Percentiles rank a stretch among this genome's conserved stretches.
Conservation (phyloP, 2,329 filamentous ascomycete genomes). For the Curvularia lunata region DNA sequence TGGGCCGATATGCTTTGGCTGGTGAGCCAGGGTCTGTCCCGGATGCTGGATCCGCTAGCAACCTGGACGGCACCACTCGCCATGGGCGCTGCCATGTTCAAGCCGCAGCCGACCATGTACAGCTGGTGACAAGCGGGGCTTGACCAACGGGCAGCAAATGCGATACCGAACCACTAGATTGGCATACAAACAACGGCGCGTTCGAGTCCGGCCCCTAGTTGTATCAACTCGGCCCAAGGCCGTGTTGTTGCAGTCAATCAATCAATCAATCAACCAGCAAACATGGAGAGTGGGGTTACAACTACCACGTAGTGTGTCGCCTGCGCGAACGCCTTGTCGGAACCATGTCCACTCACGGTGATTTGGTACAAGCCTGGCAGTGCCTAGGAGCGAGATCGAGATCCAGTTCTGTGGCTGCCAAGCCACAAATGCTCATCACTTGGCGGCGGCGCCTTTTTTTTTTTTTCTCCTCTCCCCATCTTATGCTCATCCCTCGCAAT, state of each 20-base stretch:
- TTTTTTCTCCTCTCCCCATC: not conserved
- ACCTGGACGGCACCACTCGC: not conserved
- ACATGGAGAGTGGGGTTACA: not conserved
- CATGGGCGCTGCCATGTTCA: not conserved
- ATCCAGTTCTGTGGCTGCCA: not conserved
- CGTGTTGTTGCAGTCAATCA: not conserved
- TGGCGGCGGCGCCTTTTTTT: not conserved
- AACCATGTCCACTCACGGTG: not conserved
- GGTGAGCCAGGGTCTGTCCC: not conserved
- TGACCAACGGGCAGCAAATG: not conserved
- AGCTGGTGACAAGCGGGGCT: not conserved
- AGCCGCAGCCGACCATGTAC: not conserved
- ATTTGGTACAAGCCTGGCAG: not conserved
- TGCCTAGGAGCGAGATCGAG: not conserved
- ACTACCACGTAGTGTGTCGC: not conserved
- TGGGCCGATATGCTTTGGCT: not conserved
- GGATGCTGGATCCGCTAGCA: no score
- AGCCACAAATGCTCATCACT: not conserved
- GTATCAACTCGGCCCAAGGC: not conserved
- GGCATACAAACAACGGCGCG: not conserved
- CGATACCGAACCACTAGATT: not conserved
- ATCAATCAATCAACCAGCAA: no score
- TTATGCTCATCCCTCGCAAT: not conserved
- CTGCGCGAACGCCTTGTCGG: constrained; percentile 2
- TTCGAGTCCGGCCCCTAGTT: not conserved